Evolutionary conservation across 257 asterid species (phyloP).

Genomic region (Ilex asprella): DNA sequence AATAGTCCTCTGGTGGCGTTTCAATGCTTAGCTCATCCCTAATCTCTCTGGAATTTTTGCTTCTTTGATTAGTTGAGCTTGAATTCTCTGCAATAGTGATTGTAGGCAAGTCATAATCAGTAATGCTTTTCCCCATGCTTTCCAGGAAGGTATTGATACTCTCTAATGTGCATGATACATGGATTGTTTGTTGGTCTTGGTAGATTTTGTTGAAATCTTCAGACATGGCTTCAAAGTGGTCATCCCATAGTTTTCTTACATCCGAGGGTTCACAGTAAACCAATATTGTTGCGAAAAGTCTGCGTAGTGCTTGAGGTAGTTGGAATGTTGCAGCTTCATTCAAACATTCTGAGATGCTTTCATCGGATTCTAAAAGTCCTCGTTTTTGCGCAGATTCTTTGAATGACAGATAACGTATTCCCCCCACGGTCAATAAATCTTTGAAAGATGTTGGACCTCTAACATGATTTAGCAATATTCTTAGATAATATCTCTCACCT

Average conservation of each 20-base stretch:
- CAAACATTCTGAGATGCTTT: conserved; percentile 4
- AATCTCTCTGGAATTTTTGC: neutral
- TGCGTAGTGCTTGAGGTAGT: conserved; percentile 4
- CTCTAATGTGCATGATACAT: neutral
- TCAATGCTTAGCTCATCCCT: neutral
- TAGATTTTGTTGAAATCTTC: conserved; percentile 4
- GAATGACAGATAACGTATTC: neutral
- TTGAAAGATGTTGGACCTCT: too few relatives aligned
- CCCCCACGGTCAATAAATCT: neutral
- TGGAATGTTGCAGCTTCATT: conserved; percentile 5
- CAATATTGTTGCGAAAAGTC: conserved; percentile 1
- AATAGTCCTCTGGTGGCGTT: neutral
- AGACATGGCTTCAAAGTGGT: conserved; percentile 5
- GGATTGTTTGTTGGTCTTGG: neutral
- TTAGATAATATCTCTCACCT: neutral
- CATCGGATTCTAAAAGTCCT: conserved; percentile 12
- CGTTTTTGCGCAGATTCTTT: conserved; percentile 10
- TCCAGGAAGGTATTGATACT: neutral
- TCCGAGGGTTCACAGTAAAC: conserved; percentile 1
- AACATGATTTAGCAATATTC: conserved; percentile 6
- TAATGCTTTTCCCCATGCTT: neutral
- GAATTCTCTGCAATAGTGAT: too few relatives aligned
- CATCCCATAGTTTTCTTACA: conserved; percentile 4
- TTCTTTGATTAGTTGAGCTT: too few relatives aligned
- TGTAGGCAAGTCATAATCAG: neutral